Evolutionary conservation across 2,329 filamentous ascomycete genomes (phyloP), one percentile per base, ranked within the genome.

Genomic region (Pleurostoma richardsiae): DNA sequence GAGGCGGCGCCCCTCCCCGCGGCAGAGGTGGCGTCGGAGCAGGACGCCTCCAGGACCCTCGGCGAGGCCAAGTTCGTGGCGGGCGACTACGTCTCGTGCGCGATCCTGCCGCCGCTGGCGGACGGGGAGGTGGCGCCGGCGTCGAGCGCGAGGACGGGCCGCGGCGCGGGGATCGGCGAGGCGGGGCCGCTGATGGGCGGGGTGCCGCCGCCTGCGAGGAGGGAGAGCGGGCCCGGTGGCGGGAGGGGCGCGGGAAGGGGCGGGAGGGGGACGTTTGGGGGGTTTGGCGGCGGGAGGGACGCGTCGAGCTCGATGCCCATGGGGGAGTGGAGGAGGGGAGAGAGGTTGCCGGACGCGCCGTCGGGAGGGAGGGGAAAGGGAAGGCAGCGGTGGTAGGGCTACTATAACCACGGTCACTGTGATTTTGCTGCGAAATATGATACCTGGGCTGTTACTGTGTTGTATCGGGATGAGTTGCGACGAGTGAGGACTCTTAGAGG

Each of bases 71-170:
- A 85, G 27, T 95, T 96, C 59, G 86, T 96, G 8, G 86, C 94
- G 52, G 92, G 92, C 1, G 92, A 97, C 65, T 95, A 87, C 60
- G 76, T 97, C 39, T 85, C 86, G 48, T 92, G 88, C 62, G 88
- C 89, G 4, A 83, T 96, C 49, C 72, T 92, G 47, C 84, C 88
- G 39, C 88, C 89, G 1, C 69, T 87, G 29, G 71, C 80, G 30
- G 59, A 59, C 61, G 90, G 90, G 0, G 80, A 79, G 30, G 83
- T 95, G 38, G 83, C 84, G 40, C 81, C 86, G 7, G 71, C 77
- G n/a, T 72, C 76, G 10, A 70, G 70, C 27, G 72, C 74, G 29
- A 66, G 70, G 31, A 65, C 67, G 44, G 69, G 70, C 2, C 66
- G 72, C n/a, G 69, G 64, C 2, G 55, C 57, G n/a, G 68, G 65